Conservation (phyloP, 169 alveolate genomes). For the Condylostoma magnum region DNA sequence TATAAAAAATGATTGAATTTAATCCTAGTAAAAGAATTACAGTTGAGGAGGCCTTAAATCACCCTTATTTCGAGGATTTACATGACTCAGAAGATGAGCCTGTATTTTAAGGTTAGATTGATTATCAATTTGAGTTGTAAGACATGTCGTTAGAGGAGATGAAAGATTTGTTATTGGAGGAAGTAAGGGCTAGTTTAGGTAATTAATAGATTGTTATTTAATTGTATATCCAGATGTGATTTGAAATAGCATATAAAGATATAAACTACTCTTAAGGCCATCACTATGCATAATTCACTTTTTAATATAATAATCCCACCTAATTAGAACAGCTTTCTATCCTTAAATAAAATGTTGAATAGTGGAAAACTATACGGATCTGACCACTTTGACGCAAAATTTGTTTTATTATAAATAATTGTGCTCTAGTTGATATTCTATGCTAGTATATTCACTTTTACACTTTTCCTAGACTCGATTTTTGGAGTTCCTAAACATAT, state of each 20-base stretch:
- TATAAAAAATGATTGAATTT: slow-evolving; percentile 74
- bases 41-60: slow-evolving; percentile 79
- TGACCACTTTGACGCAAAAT: slow-evolving; percentile 29
- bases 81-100: slow-evolving; percentile 36
- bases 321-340: too few relatives aligned
- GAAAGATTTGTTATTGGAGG: slow-evolving; percentile 12
- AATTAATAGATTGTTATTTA: too few relatives aligned
- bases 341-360: too few relatives aligned
- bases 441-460: not conserved
- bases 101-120: not conserved
- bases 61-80: slow-evolving; percentile 49
- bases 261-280: too few relatives aligned
- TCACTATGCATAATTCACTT: too few relatives aligned
- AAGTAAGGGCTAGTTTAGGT: too few relatives aligned
- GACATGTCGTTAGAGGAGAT: slow-evolving; percentile 6
- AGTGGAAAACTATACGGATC: slow-evolving; percentile 32
- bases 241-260: too few relatives aligned
- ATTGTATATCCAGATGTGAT: too few relatives aligned
- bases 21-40: slow-evolving; percentile 79
- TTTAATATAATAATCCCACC: too few relatives aligned
- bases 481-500: slow-evolving; percentile 14
- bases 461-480: not conserved
- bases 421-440: not conserved
- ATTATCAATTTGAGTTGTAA: slow-evolving; percentile 1
- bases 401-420: slow-evolving; percentile 19